These are phyloP conservation scores for Plectranthus barbatus DNA, from an alignment of 257 asterid genomes.

Conservation along the genomic window DNA sequence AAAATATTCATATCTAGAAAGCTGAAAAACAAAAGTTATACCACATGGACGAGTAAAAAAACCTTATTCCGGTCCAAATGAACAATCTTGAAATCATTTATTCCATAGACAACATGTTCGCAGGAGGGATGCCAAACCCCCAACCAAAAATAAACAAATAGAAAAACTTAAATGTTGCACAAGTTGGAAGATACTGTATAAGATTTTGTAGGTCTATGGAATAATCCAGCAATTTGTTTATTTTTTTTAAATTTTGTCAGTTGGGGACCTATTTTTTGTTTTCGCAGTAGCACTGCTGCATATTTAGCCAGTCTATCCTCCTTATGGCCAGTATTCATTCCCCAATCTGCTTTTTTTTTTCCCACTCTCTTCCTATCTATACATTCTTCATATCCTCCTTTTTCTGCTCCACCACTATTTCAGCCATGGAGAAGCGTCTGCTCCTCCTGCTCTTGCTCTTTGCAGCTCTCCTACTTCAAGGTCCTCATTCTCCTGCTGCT, in stretches of 20 bases:
- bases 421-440: slow-evolving; percentile 15
- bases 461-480: slow-evolving; percentile 36
- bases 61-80: not conserved
- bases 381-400: slow-evolving; percentile 11
- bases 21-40: not conserved
- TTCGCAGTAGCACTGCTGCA: slow-evolving; percentile 32
- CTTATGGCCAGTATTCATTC: slow-evolving; percentile 45
- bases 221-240: slow-evolving; percentile 19
- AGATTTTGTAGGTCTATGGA: slow-evolving; percentile 29
- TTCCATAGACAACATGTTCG: not conserved
- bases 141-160: not conserved
- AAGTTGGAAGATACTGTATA: slow-evolving; percentile 5
- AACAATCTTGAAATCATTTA: slow-evolving; percentile 5
- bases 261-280: slow-evolving; percentile 59
- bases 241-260: slow-evolving; percentile 25
- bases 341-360: slow-evolving; percentile 22
- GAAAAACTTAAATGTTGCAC: not conserved
- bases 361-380: slow-evolving; percentile 33
- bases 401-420: slow-evolving; percentile 29
- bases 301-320: slow-evolving; percentile 47
- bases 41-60: not conserved
- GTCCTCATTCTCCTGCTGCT: slow-evolving; percentile 11
- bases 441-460: slow-evolving; percentile 35
- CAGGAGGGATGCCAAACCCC: slow-evolving; percentile 4
- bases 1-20: not conserved